phyloP scores from a whole-genome alignment of 2,329 filamentous ascomycete genomes.

The Diaporthe destruens region DNA sequence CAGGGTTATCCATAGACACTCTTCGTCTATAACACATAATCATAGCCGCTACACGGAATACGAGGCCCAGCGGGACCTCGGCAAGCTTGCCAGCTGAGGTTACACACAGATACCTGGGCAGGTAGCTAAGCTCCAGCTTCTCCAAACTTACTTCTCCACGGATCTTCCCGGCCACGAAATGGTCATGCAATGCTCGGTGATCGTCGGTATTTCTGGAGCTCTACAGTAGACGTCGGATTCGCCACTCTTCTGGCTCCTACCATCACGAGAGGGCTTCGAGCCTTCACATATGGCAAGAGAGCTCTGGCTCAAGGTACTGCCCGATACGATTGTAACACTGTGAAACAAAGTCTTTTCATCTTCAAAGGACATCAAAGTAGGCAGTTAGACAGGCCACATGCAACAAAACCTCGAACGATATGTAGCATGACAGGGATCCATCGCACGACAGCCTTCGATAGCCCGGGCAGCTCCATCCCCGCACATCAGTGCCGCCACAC shows the following conservation, averaged over 20 bases:
- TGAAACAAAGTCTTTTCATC: neutral
- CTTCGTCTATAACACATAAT: neutral
- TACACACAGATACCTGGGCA: neutral
- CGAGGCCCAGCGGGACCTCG: neutral
- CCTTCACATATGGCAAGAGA: neutral
- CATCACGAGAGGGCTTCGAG: neutral
- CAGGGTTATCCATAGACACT: too few species aligned
- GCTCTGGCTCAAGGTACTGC: neutral
- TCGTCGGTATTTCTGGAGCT: conserved; percentile 1
- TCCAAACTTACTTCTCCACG: conserved; percentile 13
- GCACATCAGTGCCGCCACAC: conserved; percentile 21
- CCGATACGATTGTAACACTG: neutral
- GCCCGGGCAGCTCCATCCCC: conserved; percentile 29
- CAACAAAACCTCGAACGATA: conserved; percentile 4
- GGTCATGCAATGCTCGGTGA: neutral
- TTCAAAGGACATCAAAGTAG: neutral
- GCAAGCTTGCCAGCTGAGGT: neutral
- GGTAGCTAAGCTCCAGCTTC: conserved; percentile 15
- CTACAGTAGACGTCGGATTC: conserved; percentile 9
- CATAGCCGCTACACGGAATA: neutral
- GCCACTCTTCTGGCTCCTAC: neutral
- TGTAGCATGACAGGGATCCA: conserved; percentile 8
- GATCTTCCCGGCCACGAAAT: neutral
- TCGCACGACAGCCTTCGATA: conserved; percentile 15
- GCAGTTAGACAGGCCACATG: neutral